Evolutionary conservation across 179 eudicot genomes (phyloP), one percentile per base, ranked within the genome.

Genomic region (Gypsophila paniculata): DNA sequence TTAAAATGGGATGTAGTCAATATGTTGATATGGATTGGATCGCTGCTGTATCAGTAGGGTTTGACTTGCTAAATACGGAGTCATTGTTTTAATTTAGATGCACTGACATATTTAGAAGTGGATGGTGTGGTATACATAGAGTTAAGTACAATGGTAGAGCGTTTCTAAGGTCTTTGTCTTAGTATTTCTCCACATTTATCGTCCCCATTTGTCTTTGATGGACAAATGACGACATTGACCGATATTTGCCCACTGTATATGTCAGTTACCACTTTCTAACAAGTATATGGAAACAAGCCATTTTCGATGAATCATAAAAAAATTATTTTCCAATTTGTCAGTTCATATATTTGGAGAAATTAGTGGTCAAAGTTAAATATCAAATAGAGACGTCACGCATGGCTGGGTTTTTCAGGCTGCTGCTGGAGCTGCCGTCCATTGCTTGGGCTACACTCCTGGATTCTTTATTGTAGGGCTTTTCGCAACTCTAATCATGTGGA

Each of bases 371-470:
- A 2, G 46, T 42, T 42, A 9, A 46, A 46, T 42, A 9, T 51
- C 12, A 54, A 36, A n/a, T 72, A 18, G 25, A 17, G 11, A 54
- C 11, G 21, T 6, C 51, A 32, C 19, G 60, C 71, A 3, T 79
- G 42, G 39, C 46, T 71, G 63, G 71, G 71, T 82, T 61, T 89
- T 83, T 70, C 97, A 94, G 99, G 97, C 85, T 44, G 92, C 82
- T 77, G 97, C 97, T 74, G 97, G 94, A 75, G 87, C 72, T 86
- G 94, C 97, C 72, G 82, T 94, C 76, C 91, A 81, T 73, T 90
- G 86, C 83, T 82, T 94, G 88, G 99, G 99, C 73, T 91, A 86
- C 81, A 90, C 96, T 75, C 99, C 99, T 80, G 99, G 99, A 76
- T 83, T 91, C 61, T 93, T 94, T 80, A 94, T 94, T 39, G 97